A percentile compares a stretch with the other conserved stretches of the same genome.
phyloP scores from a whole-genome alignment of 1,284 basidiomycete species.

The Caloboletus firmus region DNA sequence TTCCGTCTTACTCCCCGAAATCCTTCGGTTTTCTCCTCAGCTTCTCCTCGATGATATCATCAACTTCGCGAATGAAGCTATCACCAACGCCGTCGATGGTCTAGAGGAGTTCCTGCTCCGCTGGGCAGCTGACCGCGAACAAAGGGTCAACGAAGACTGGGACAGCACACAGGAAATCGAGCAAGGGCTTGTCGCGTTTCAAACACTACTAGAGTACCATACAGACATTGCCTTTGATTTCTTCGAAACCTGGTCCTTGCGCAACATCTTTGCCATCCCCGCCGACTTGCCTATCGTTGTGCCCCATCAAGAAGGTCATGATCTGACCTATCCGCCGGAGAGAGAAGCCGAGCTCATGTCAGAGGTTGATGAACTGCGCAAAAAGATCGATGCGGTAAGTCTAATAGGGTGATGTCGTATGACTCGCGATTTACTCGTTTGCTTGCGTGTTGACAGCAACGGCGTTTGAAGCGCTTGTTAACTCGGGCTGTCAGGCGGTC shows the following conservation, averaged over 20 bases:
- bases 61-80: slow-evolving; percentile 65
- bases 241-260: slow-evolving; percentile 74
- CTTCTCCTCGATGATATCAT: slow-evolving; percentile 69
- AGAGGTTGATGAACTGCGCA: slow-evolving; percentile 60
- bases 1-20: slow-evolving; percentile 59
- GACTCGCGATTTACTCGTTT: slow-evolving; percentile 4
- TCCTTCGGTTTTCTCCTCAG: slow-evolving; percentile 67
- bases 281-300: slow-evolving; percentile 64
- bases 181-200: slow-evolving; percentile 72
- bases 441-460: slow-evolving; percentile 49
- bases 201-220: slow-evolving; percentile 74
- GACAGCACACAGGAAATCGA: slow-evolving; percentile 68
- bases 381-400: slow-evolving; percentile 61
- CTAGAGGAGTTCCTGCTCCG: slow-evolving; percentile 71
- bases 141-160: slow-evolving; percentile 44
- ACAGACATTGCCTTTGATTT: slow-evolving; percentile 80
- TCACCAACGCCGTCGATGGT: slow-evolving; percentile 68
- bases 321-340: slow-evolving; percentile 50
- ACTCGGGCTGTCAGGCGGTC: slow-evolving; percentile 49
- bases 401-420: background rate
- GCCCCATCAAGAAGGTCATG: slow-evolving; percentile 63
- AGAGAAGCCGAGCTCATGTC: slow-evolving; percentile 57
- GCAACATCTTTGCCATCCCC: slow-evolving; percentile 74
- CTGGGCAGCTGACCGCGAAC: slow-evolving; percentile 61
- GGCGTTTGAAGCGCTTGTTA: slow-evolving; percentile 55